Base-by-base conservation (phyloP, 2,329 filamentous ascomycete genomes). In the Aspergillus alliaceus region DNA sequence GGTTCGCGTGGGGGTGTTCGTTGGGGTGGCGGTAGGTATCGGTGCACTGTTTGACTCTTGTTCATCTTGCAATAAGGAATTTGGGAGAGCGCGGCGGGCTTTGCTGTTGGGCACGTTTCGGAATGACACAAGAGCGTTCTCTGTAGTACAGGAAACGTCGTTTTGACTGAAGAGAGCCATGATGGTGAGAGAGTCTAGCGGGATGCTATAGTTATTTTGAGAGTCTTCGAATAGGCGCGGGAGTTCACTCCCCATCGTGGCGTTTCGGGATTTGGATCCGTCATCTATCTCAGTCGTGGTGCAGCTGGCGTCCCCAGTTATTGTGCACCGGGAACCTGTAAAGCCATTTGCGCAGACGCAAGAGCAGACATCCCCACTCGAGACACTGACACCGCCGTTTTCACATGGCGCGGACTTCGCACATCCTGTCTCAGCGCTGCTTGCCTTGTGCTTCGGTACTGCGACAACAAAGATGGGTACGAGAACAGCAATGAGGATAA, bases 341-440 rank as follows among this genome's bases (percentile, higher is more conserved):
- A 93, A 98, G 1, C 93, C 91, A 66, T 95, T 92, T 22, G 88
- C 86, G 74, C 93, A 99, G 42, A 97, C 86, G 71, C 93, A 99
- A 12, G 88, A 88, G 75, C 93, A 98, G 20, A 83, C 78, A 3
- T 85, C 83, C 56, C 85, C 80, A 15, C 83, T 84, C 20, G 91
- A 75, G 15, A 93, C 84, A 54, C 87, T 92, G 18, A 87, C 86
- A 27, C 93, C 93, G 9, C 91, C 91, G 62, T 98, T 96, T 52
- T 84, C 77, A 69, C 93, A 97, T 0, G 80, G 81, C 14, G 89
- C 76, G 29, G 82, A 81, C 37, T 79, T 75, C 62, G 84, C 80
- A 71, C 91, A 96, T 59, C 59, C 64, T 49, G 51, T 58, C 14
- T 32, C 27, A 9, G 35, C 34, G 24, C 49, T 51, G 40, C 53